phyloP scores from a whole-genome alignment of 2,329 filamentous ascomycete species.

The Penicillium sp. region DNA sequence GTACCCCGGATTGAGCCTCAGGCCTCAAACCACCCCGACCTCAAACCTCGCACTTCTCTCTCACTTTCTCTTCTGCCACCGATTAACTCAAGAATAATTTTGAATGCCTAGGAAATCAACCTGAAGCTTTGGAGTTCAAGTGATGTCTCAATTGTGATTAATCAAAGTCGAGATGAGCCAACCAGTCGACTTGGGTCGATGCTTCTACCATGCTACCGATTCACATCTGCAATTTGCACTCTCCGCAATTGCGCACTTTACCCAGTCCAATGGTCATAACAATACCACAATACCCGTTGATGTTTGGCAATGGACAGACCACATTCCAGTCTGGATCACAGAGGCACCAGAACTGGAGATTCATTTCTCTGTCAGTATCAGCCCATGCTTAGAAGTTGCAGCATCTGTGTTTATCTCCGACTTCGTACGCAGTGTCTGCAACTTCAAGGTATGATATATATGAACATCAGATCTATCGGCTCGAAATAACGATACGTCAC shows the following conservation, averaged over 20 bases:
- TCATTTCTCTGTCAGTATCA: constrained; percentile 21
- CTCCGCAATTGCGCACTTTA: constrained; percentile 18
- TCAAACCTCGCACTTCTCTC: no score
- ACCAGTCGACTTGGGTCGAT: constrained; percentile 22
- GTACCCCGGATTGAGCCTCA: no score
- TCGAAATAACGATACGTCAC: background rate
- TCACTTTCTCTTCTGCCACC: no score
- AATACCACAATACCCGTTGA: background rate
- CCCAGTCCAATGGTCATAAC: background rate
- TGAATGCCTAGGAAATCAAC: background rate
- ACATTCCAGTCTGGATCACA: constrained; percentile 25
- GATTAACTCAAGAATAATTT: background rate
- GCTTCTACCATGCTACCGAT: constrained; percentile 5
- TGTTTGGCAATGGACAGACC: constrained; percentile 6
- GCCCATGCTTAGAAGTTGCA: background rate
- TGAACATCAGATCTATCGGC: no score
- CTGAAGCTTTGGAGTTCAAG: background rate
- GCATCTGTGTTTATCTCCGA: constrained; percentile 11
- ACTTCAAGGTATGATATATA: constrained; percentile 21
- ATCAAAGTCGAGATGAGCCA: constrained; percentile 20
- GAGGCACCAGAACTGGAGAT: constrained; percentile 28
- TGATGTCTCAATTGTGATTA: background rate
- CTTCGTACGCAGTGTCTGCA: constrained; percentile 22
- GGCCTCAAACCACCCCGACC: no score
- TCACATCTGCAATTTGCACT: constrained; percentile 21